Conservation (phyloP, 2,329 filamentous ascomycete genomes). For the Scorias spongiosa region DNA sequence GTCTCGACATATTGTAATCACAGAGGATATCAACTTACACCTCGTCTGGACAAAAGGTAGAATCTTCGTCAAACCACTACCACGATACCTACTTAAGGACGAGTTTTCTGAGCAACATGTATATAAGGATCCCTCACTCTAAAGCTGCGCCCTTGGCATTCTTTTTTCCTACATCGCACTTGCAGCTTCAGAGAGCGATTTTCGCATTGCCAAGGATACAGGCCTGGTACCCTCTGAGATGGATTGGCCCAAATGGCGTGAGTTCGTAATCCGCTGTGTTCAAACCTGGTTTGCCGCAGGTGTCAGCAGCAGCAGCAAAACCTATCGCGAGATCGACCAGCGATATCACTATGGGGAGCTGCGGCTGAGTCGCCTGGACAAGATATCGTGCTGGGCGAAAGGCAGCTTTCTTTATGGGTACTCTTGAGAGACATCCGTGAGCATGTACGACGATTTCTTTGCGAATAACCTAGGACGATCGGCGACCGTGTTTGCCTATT, state of each 20-base stretch:
- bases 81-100: slow-evolving; percentile 2
- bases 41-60: slow-evolving; percentile 5
- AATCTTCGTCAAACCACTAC: slow-evolving; percentile 8
- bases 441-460: slow-evolving; percentile 4
- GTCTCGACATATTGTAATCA: slow-evolving; percentile 3
- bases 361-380: slow-evolving; percentile 5
- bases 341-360: slow-evolving; percentile 9
- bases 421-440: neutral
- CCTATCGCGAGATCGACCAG: slow-evolving; percentile 2
- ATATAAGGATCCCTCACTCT: neutral
- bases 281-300: neutral
- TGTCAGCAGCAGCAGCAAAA: neutral
- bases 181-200: slow-evolving; percentile 4
- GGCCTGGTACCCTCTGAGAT: slow-evolving; percentile 1
- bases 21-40: slow-evolving; percentile 6
- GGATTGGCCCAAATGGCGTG: slow-evolving; percentile 4
- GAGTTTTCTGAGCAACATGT: slow-evolving; percentile 1
- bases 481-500: neutral
- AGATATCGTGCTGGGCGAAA: slow-evolving; percentile 3
- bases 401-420: slow-evolving; percentile 4
- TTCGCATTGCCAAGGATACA: slow-evolving; percentile 5
- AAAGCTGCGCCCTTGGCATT: slow-evolving; percentile 3
- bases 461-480: slow-evolving; percentile 3
- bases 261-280: neutral
- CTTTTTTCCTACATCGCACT: slow-evolving; percentile 6